A percentile compares a stretch with the other conserved stretches of the same genome.
phyloP scores from a whole-genome alignment of 1,139 yeast genomes.

The Nakaseomyces kungkrabaensis region DNA sequence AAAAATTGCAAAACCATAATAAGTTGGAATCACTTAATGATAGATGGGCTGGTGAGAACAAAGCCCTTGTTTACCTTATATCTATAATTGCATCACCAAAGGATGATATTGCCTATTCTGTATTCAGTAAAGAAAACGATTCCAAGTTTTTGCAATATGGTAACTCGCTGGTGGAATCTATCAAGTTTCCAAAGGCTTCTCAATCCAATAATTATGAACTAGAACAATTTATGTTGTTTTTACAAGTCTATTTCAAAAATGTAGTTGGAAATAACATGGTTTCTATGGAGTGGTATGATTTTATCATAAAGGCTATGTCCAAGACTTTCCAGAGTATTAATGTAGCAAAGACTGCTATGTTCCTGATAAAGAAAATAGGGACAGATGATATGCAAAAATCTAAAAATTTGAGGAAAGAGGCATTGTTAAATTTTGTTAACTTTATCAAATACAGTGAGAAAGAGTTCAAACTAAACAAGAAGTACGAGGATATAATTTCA shows the following conservation, averaged over 20 bases:
- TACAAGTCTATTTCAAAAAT: conserved; percentile 19
- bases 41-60: background rate
- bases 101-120: background rate
- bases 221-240: conserved; percentile 26
- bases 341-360: conserved; percentile 24
- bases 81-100: background rate
- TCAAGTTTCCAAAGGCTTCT: conserved; percentile 38
- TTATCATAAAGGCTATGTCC: conserved; percentile 21
- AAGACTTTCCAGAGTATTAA: conserved; percentile 26
- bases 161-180: conserved; percentile 15
- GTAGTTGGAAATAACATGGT: background rate
- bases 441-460: conserved; percentile 21
- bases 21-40: background rate
- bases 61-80: background rate
- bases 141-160: conserved; percentile 15
- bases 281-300: conserved; percentile 19
- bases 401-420: conserved; percentile 10
- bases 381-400: background rate
- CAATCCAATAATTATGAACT: conserved; percentile 31
- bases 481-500: conserved; percentile 20
- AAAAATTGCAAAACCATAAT: conserved; percentile 6
- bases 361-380: conserved; percentile 5
- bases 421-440: conserved; percentile 24
- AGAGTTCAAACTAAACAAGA: conserved; percentile 15
- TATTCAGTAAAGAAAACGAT: conserved; percentile 8